Percentiles rank a stretch among this genome's conserved stretches.
phyloP scores from a whole-genome alignment of 306 rosid genomes.

The Citrullus colocynthis region DNA sequence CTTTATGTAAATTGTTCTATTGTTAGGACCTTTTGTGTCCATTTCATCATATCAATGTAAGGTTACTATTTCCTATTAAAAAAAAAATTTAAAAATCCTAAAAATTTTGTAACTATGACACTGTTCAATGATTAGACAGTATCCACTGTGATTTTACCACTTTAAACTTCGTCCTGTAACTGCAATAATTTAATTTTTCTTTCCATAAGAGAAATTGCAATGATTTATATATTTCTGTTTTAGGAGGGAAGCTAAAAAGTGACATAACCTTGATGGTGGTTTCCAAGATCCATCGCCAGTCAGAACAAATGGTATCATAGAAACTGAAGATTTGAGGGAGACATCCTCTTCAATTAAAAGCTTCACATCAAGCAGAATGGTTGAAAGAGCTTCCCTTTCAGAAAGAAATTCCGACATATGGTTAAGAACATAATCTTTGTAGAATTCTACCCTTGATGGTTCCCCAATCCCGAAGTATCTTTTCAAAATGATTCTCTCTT shows the following conservation, averaged over 20 bases:
- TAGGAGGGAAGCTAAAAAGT: not conserved
- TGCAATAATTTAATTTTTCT: not conserved
- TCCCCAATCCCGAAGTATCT: slow-evolving; percentile 57
- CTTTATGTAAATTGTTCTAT: too few species aligned
- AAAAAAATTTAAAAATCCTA: not conserved
- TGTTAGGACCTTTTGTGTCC: too few species aligned
- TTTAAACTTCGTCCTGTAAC: too few species aligned
- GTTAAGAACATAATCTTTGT: slow-evolving; percentile 65
- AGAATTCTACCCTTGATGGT: slow-evolving; percentile 69
- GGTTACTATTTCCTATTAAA: too few species aligned
- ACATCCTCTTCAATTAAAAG: slow-evolving; percentile 58
- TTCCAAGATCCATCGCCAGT: slow-evolving; percentile 94
- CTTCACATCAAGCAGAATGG: slow-evolving; percentile 61
- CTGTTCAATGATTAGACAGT: not conserved
- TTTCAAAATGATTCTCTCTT: slow-evolving; percentile 57
- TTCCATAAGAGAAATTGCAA: not conserved
- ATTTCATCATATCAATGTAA: too few species aligned
- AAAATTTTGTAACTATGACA: not conserved
- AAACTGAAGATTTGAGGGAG: slow-evolving; percentile 49
- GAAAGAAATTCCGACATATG: slow-evolving; percentile 53
- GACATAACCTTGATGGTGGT: slow-evolving; percentile 60
- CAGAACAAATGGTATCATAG: slow-evolving; percentile 56
- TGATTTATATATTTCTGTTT: not conserved
- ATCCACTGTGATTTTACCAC: too few species aligned
- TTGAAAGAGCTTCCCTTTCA: slow-evolving; percentile 40